Evolutionary conservation across 164 flowering plant species (phyloP), one percentile per base, ranked within the genome.

Genomic region (Vitis labrusca): DNA sequence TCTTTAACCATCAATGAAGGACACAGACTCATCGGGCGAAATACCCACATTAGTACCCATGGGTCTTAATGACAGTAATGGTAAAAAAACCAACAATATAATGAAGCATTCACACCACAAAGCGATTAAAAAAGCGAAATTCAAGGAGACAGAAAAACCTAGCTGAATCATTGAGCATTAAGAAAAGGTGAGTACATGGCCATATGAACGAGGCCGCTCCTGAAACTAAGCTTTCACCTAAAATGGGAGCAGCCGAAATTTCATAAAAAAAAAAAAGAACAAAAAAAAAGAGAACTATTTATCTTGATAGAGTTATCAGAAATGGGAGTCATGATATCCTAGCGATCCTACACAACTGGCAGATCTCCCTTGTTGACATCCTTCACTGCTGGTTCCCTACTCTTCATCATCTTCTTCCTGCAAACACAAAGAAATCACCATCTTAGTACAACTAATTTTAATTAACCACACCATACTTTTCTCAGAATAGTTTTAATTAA

Each of bases 361-460:
- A 37, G 44, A 37, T 37, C 44, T 37, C 44, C 44, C 44, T 37
- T 37, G 44, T 27, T 23, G 23, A 44, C 44, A 37, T 48, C 70
- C 49, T 44, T 16, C 27, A 61, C 57, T 8, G 10, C 58, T 19
- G 11, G 2, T 49, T 8, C 15, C 13, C 63, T 67, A 71, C 29
- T 76, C 73, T 8, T 79, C 82, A 11, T 76, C 82, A 14, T 79
- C 82, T 13, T 78, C 82, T 32, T 79, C 79, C 82, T 79, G 32
- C 63, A 53, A 55, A 64, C n/a, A 50, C n/a, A 17, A 7, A 15
- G 59, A 58, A 27, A 12, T 8, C 59, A 74, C 4, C n/a, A 27
- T 48, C 3, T 16, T 3, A 55, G 23, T n/a, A 59, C 5, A 23
- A 15, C 27, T n/a, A 10, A 13, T 17, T 48, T 14, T 14, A 10